Conservation (phyloP, 495 filamentous ascomycete genomes). For the Penicillium subrubescens region DNA sequence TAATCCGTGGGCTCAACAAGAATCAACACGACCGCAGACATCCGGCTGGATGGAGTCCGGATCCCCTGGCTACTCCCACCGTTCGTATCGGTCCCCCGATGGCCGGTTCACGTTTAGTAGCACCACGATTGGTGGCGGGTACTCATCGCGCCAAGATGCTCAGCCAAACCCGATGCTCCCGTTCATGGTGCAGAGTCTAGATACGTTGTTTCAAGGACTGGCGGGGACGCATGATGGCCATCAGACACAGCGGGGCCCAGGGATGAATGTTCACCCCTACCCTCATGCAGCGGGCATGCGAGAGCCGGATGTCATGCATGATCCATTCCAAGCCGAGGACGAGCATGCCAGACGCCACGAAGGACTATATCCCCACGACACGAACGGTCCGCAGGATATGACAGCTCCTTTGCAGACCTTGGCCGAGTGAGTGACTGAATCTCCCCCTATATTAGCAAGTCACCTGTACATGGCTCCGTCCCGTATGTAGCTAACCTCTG, state of each 20-base stretch:
- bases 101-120: constrained; percentile 44
- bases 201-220: constrained; percentile 35
- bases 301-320: constrained; percentile 8
- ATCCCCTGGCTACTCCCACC: constrained; percentile 47
- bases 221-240: constrained; percentile 28
- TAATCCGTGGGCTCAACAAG: constrained; percentile 43
- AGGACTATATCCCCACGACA: constrained; percentile 37
- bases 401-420: constrained; percentile 28
- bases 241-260: constrained; percentile 7
- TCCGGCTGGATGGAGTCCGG: constrained; percentile 23
- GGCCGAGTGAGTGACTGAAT: constrained; percentile 26
- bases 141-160: constrained; percentile 20
- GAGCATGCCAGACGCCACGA: constrained; percentile 9
- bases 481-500: not conserved
- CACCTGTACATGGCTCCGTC: not conserved
- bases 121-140: constrained; percentile 34
- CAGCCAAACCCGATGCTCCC: constrained; percentile 31
- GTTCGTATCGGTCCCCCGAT: constrained; percentile 51
- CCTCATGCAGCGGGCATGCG: constrained; percentile 17
- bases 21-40: constrained; percentile 41
- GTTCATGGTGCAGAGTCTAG: constrained; percentile 35
- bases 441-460: not conserved
- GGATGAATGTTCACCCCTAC: constrained; percentile 12
- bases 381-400: constrained; percentile 36
- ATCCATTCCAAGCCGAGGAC: not conserved